Percentiles rank a stretch among this genome's conserved stretches.
These are phyloP conservation scores for Lecanoromycetidae sp. DNA, from an alignment of 2,329 filamentous ascomycete genomes.

Conservation along the genomic window DNA sequence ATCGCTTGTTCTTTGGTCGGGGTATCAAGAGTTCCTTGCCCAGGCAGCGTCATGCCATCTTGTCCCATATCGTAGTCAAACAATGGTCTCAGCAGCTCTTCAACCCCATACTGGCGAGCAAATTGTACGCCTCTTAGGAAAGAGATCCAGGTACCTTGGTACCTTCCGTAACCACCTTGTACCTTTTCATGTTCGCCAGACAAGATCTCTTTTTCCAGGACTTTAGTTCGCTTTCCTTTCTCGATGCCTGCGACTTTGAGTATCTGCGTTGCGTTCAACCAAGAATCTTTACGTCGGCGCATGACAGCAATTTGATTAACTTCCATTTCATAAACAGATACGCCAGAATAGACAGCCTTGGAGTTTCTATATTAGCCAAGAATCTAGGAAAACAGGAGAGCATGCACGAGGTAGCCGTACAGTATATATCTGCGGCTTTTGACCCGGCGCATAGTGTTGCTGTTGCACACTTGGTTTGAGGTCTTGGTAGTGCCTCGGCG, in stretches of 20 bases:
- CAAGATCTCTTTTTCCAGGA: slow-evolving; percentile 93
- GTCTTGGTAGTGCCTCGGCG: slow-evolving; percentile 31
- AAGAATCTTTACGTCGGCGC: slow-evolving; percentile 87
- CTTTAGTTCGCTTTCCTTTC: slow-evolving; percentile 95
- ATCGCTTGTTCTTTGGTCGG: slow-evolving; percentile 98
- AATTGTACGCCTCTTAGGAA: slow-evolving; percentile 88
- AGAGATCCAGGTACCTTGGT: slow-evolving; percentile 97
- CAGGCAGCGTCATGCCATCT: slow-evolving; percentile 48
- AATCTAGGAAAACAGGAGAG: slow-evolving; percentile 6
- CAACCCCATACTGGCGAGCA: slow-evolving; percentile 58
- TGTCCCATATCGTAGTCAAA: slow-evolving; percentile 39
- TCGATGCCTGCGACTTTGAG: slow-evolving; percentile 94
- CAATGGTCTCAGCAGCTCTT: slow-evolving; percentile 36
- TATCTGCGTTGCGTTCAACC: slow-evolving; percentile 97
- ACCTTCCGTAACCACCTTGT: slow-evolving; percentile 95
- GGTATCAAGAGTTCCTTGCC: slow-evolving; percentile 70
- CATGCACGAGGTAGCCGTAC: slow-evolving; percentile 21
- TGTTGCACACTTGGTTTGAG: slow-evolving; percentile 30
- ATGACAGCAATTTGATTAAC: slow-evolving; percentile 88
- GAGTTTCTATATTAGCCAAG: slow-evolving; percentile 13
- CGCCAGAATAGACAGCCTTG: slow-evolving; percentile 81
- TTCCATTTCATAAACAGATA: slow-evolving; percentile 98
- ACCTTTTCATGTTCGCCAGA: slow-evolving; percentile 97
- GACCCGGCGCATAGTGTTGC: slow-evolving; percentile 28
- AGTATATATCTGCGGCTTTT: slow-evolving; percentile 37